Evolutionary conservation across 768 basidiomycete species (phyloP).

Genomic region (Boletus rufocinnamomeus): DNA sequence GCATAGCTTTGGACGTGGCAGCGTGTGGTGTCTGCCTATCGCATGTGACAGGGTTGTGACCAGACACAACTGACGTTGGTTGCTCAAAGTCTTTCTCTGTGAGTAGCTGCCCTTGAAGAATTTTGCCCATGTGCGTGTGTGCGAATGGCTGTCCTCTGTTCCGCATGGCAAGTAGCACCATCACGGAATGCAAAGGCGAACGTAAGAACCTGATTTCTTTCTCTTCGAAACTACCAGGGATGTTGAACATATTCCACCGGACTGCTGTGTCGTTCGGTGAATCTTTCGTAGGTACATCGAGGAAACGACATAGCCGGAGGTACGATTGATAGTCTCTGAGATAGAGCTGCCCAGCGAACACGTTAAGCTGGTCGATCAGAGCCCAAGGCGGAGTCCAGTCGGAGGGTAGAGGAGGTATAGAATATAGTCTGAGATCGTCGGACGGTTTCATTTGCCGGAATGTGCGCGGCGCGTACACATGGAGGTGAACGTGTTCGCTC

Average conservation of each 20-base stretch:
- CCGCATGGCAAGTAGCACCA: not conserved
- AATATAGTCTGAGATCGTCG: slow-evolving; percentile 31
- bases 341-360: slow-evolving; percentile 10
- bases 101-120: slow-evolving; percentile 2
- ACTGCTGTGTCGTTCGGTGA: not conserved
- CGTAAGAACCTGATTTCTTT: not conserved
- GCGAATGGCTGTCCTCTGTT: not conserved
- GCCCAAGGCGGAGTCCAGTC: slow-evolving; percentile 2
- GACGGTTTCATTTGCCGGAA: slow-evolving; percentile 36
- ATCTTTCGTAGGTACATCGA: slow-evolving; percentile 14
- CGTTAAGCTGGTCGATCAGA: slow-evolving; percentile 8
- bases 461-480: slow-evolving; percentile 43
- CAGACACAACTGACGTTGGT: not conserved
- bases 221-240: not conserved
- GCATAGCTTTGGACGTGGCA: no score
- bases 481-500: slow-evolving; percentile 38
- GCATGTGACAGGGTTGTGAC: no score
- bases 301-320: slow-evolving; percentile 22
- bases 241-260: not conserved
- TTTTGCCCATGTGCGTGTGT: not conserved
- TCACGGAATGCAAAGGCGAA: not conserved
- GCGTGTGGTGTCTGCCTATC: no score
- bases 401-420: slow-evolving; percentile 5
- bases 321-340: slow-evolving; percentile 27
- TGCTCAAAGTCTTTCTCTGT: not conserved